These are phyloP conservation scores for Colletotrichum costaricense DNA, from an alignment of 2,329 filamentous ascomycete species.

Conservation along the genomic window DNA sequence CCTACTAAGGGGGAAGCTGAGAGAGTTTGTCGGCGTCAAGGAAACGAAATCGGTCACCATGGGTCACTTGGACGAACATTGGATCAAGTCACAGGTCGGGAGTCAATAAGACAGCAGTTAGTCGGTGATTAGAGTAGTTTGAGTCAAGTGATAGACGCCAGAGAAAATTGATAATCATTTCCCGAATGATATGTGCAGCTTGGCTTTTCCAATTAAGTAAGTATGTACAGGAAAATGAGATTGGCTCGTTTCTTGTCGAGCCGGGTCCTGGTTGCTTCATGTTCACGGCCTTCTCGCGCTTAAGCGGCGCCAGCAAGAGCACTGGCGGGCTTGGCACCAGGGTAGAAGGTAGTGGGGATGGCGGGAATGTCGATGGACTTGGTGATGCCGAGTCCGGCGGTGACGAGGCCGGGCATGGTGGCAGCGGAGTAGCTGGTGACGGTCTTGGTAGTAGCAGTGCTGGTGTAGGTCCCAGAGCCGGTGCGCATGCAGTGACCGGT, in stretches of 20 bases:
- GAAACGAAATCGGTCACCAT: neutral
- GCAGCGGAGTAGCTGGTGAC: conserved; percentile 15
- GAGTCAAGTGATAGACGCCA: neutral
- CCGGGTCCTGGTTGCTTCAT: neutral
- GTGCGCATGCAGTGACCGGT: conserved; percentile 51
- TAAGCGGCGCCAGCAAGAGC: conserved; percentile 15
- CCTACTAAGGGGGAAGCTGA: conserved; percentile 39
- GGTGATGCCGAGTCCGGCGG: conserved; percentile 24
- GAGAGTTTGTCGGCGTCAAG: conserved; percentile 5
- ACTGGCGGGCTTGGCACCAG: conserved; percentile 17
- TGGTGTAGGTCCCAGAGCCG: conserved; percentile 27
- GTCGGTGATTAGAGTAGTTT: neutral
- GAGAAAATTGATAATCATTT: conserved; percentile 6
- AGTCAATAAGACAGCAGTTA: neutral
- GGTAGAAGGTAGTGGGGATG: conserved; percentile 31
- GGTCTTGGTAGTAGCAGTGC: conserved; percentile 25
- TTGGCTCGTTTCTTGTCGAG: neutral
- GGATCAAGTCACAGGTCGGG: conserved; percentile 5
- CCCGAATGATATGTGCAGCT: conserved; percentile 19
- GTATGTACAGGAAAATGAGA: conserved; percentile 10
- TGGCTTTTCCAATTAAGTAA: conserved; percentile 7
- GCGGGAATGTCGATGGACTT: conserved; percentile 24
- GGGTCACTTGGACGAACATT: conserved; percentile 17
- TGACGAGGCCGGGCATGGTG: conserved; percentile 26
- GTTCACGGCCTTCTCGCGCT: neutral